Conservation (phyloP, 1,139 yeast genomes). For the Taphrina pruni region DNA sequence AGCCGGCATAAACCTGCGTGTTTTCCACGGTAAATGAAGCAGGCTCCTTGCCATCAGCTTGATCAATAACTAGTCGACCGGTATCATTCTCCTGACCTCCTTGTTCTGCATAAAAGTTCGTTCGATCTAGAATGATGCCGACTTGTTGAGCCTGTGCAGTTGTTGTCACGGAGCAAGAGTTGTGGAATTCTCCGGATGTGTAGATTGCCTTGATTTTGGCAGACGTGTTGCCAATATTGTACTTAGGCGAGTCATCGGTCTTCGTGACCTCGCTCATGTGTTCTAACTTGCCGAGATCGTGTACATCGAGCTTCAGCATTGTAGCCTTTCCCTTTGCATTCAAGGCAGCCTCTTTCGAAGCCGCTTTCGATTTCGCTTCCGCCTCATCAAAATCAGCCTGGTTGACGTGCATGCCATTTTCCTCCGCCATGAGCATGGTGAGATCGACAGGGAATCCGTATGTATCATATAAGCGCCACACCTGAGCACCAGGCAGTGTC, state of each 20-base stretch:
- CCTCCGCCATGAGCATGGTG: conserved; percentile 98
- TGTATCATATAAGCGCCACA: conserved; percentile 98
- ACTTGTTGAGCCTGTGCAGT: conserved; percentile 61
- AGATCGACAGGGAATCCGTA: conserved; percentile 99
- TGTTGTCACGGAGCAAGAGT: conserved; percentile 60
- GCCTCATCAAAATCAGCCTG: conserved; percentile 91
- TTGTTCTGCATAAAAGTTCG: conserved; percentile 97
- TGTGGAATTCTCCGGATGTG: conserved; percentile 56
- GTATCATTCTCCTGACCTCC: conserved; percentile 99
- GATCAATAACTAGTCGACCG: conserved; percentile 85
- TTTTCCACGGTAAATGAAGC: conserved; percentile 88
- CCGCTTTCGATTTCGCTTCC: conserved; percentile 72
- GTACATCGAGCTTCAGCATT: conserved; percentile 84
- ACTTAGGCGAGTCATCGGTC: conserved; percentile 80
- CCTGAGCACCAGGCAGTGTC: conserved; percentile 87
- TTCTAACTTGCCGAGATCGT: conserved; percentile 67
- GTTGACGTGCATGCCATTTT: conserved; percentile 91
- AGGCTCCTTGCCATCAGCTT: conserved; percentile 56
- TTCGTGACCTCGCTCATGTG: conserved; percentile 61
- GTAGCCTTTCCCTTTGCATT: conserved; percentile 65
- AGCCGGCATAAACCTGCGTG: conserved; percentile 92
- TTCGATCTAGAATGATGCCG: conserved; percentile 83
- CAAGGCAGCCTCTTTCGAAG: conserved; percentile 76
- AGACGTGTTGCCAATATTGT: conserved; percentile 51
- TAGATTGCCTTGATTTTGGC: conserved; percentile 69